Base-by-base conservation (phyloP, 2,329 filamentous ascomycete genomes). In the Xylaria sp. region DNA sequence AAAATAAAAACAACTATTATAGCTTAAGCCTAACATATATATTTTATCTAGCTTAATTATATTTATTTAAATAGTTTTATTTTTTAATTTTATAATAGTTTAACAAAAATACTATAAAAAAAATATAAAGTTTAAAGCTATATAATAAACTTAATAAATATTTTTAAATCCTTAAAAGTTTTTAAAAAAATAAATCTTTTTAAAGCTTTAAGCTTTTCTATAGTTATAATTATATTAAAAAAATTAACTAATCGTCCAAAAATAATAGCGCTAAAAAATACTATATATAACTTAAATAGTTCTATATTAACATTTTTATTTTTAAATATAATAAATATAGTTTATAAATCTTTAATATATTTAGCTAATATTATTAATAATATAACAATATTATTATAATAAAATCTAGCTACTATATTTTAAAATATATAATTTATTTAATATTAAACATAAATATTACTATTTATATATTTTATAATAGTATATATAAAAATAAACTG, bases 381-480 rank as follows among this genome's bases (percentile, higher is more conserved):
- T 28, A 57, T 30, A 13, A 57, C 15, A 18, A 57, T 57, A 57
- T 57, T 57, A 28, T 57, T 57, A 41, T 28, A 57, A 57, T 57
- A 57, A 18, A 28, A n/a, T 10, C 6, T 9, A 8, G n/a, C 7
- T 12, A 18, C 8, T 41, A 57, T 41, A 57, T 57, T 41, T 41
- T 57, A 57, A 18, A 57, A 9, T 7, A 57, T 25, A 41, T 8
- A 57, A 10, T 63, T 23, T 56, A 41, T 56, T 46, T 48, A 61
- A 3, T 18, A 9, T 43, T 41, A 57, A 15, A 57, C 20, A 57
- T 57, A 57, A 6, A 18, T 30, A 30, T 57, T 57, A n/a, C 12
- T 57, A 28, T 57, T 57, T 57, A 41, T 57, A 57, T 57, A 57
- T 3, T n/a, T 57, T 57, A 57, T 57, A 25, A 57, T 57, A 28